Evolutionary conservation across 2,329 filamentous ascomycete genomes (phyloP).

Genomic region (Eutypa lata): DNA sequence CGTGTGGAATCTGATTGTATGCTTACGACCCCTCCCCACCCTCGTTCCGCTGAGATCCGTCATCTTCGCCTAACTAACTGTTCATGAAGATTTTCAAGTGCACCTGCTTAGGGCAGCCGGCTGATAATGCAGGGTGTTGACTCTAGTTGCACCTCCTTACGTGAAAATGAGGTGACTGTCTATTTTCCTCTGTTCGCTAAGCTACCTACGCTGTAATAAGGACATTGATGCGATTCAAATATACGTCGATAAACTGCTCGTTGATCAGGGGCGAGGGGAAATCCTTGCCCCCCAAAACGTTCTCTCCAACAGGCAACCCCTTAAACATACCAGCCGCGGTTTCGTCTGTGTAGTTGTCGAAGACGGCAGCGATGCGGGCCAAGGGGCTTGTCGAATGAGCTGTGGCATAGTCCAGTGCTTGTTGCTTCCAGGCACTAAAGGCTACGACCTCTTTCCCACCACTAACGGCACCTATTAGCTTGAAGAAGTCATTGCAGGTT

Average conservation of each 20-base stretch:
- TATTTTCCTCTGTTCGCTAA: too few relatives aligned
- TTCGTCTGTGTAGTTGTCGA: conserved; percentile 22
- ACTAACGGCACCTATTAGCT: conserved; percentile 11
- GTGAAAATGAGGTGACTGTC: too few relatives aligned
- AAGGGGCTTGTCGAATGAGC: conserved; percentile 15
- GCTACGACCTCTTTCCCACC: conserved; percentile 15
- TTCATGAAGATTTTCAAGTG: too few relatives aligned
- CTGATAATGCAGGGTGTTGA: too few relatives aligned
- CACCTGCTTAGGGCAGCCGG: too few relatives aligned
- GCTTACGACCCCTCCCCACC: too few relatives aligned
- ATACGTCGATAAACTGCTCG: conserved; percentile 12
- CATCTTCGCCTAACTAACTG: too few relatives aligned
- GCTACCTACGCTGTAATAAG: too few relatives aligned
- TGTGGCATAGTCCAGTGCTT: conserved; percentile 18
- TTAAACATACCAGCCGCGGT: conserved; percentile 22
- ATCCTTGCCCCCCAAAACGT: conserved; percentile 19
- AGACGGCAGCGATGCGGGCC: conserved; percentile 23
- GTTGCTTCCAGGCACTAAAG: conserved; percentile 21
- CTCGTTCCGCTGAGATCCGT: too few relatives aligned
- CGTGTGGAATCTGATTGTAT: too few relatives aligned
- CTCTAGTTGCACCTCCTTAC: too few relatives aligned
- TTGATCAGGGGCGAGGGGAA: conserved; percentile 18
- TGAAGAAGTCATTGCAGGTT: conserved; percentile 22
- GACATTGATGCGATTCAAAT: conserved; percentile 9
- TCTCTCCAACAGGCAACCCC: conserved; percentile 16